Evolutionary conservation across 768 basidiomycete genomes (phyloP), one percentile per base, ranked within the genome.

Genomic region (Panaeolus papilionaceus): DNA sequence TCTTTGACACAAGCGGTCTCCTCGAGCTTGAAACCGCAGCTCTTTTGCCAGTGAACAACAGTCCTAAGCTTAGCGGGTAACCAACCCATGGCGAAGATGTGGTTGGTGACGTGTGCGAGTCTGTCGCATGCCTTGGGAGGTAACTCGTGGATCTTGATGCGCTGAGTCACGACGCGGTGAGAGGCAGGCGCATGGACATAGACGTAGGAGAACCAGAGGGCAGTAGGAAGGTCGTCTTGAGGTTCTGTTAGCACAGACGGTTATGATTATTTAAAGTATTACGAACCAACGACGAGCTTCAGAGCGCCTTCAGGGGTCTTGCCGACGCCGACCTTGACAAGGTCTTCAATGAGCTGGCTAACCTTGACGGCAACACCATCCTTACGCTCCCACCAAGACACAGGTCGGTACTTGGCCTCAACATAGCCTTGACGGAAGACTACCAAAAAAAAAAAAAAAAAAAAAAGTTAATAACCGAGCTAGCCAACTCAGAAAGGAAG

Each of bases 71-170:
- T 74, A n/a, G 75, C 68, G 7, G 78, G 71, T 16, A 80, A 71
- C 72, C 79, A 86, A 1, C 80, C 80, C 40, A 77, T 76, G 26
- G 61, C 68, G 74, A 86, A 86, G 70, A 85, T 76, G 66, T 85
- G 67, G 77, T 85, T 86, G 63, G 83, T 84, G 65, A 85, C 69
- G 65, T 85, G 80, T n/a, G 83, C 82, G 23, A 85, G 67, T 28
- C 76, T 74, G 68, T 82, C 82, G 63, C 81, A 74, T 4, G 54
- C 26, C 70, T 75, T 79, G 39, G 68, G 69, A 12, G 64, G 42
- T 44, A 78, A 69, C 16, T 69, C 42, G 45, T 68, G 77, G 44
- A 85, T 76, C 73, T 80, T 82, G 68, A 84, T 69, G 38, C 83
- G 82, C 70, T 85, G 85, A n/a, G 77, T 75, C 40, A 83, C 79